Base-by-base conservation (phyloP, 176 grass and related monocot species). In the Alloteropsis semialata region DNA sequence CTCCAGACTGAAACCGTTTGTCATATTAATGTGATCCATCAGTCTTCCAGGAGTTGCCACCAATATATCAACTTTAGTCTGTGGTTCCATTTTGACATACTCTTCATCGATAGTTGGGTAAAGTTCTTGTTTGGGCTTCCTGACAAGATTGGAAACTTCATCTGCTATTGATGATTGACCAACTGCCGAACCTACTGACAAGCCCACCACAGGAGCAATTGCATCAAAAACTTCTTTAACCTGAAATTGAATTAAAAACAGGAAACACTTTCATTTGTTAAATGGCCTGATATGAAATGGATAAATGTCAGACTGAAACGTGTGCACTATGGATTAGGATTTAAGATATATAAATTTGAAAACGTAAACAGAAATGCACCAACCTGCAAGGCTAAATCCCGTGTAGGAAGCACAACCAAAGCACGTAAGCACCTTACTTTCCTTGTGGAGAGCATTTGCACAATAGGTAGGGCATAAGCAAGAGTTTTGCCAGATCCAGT, bases 1-100 rank as follows among this genome's bases (percentile, higher is more conserved):
- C 61, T 98, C 92, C 53, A 98, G 68, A 76, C 85, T 95, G 84
- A 98, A 98, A 91, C 92, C 96, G 41, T 95, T 92, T 43, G 96
- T 95, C 96, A 93, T 93, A 68, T 92, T 91, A 80, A 98, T 90
- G 81, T 98, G 92, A 80, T 95, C 96, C 93, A 98, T 95, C 83
- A 95, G 68, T 85, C 96, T 93, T 93, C 96, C 93, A 75, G 92
- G 96, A 69, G 96, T 95, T 57, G 93, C 93, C 42, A 98, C 89
- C 80, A 95, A 90, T 93, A 93, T 95, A 89, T 98, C 96, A 38
- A 98, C 85, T 82, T 92, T 77, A 84, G 89, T 95, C 60, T 86
- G 85, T 18, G 89, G 96, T 84, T 94, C 90, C 83, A 95, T 88
- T 81, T 90, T 86, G 22, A 81, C 60, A 77, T 87, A 90, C 81